Percentiles rank a stretch among this genome's conserved stretches.
Conservation (phyloP, 2,329 filamentous ascomycete genomes). For the Pseudocercospora fuligena region DNA sequence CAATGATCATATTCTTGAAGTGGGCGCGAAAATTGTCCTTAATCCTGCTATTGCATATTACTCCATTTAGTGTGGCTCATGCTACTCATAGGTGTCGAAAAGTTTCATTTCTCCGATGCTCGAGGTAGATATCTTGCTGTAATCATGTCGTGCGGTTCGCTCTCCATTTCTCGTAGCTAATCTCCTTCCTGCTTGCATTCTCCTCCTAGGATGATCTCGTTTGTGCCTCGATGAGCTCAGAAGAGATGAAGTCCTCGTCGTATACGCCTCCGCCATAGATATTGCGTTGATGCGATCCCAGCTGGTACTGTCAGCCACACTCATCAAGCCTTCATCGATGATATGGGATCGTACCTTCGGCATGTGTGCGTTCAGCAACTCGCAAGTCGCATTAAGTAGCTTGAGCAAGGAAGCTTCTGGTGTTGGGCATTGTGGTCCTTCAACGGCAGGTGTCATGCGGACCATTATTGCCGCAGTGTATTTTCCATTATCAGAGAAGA, state of each 20-base stretch:
- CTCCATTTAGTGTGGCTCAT: background rate
- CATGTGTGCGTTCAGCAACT: slow-evolving; percentile 31
- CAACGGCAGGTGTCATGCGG: slow-evolving; percentile 32
- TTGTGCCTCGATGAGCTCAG: slow-evolving; percentile 22
- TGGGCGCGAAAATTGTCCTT: background rate
- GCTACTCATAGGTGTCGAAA: background rate
- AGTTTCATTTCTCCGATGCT: background rate
- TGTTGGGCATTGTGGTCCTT: slow-evolving; percentile 24
- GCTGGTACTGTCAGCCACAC: slow-evolving; percentile 10
- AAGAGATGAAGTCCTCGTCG: slow-evolving; percentile 29
- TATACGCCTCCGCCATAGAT: slow-evolving; percentile 37
- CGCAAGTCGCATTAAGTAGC: slow-evolving; percentile 33
- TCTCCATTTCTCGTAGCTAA: background rate
- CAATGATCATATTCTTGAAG: background rate
- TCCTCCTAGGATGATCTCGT: slow-evolving; percentile 20
- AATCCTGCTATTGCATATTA: background rate
- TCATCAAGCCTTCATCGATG: too few relatives aligned
- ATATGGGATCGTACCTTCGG: slow-evolving; percentile 25
- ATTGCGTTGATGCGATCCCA: slow-evolving; percentile 34
- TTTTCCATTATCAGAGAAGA: slow-evolving; percentile 26
- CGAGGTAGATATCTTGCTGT: background rate
- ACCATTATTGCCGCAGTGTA: slow-evolving; percentile 31
- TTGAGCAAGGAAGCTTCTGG: slow-evolving; percentile 33
- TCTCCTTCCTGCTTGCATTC: slow-evolving; percentile 1
- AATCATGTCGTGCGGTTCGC: background rate